A percentile compares a stretch with the other conserved stretches of the same genome.
phyloP scores from a whole-genome alignment of 805 yeast genomes.

The Zygosaccharomyces pseudorouxii region DNA sequence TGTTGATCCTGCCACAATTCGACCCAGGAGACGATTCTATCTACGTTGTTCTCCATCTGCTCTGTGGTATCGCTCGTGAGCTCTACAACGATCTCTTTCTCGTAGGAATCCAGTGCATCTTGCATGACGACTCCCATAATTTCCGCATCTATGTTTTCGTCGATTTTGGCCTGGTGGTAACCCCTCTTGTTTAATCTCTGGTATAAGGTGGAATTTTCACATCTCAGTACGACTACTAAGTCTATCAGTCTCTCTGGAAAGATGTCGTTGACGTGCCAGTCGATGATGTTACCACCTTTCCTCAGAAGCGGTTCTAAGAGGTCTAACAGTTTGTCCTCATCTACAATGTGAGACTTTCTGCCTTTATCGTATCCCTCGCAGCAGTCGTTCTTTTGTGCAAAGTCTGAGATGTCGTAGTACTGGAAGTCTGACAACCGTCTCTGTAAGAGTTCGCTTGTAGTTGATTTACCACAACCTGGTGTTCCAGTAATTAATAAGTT shows the following conservation, averaged over 20 bases:
- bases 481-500: constrained; percentile 93
- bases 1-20: constrained; percentile 67
- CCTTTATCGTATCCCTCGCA: constrained; percentile 82
- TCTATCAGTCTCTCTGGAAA: constrained; percentile 93
- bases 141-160: constrained; percentile 92
- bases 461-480: constrained; percentile 53
- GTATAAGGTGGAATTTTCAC: constrained; percentile 65
- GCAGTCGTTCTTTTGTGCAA: constrained; percentile 72
- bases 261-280: constrained; percentile 97
- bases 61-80: constrained; percentile 67
- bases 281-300: constrained; percentile 84
- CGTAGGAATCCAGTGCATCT: constrained; percentile 83
- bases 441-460: constrained; percentile 30
- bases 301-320: constrained; percentile 71
- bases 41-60: constrained; percentile 78
- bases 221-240: constrained; percentile 80
- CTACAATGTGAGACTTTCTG: constrained; percentile 82
- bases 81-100: constrained; percentile 75
- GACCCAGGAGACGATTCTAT: constrained; percentile 69
- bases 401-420: constrained; percentile 67
- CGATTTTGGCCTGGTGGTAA: constrained; percentile 75
- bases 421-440: constrained; percentile 37
- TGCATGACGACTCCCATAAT: constrained; percentile 88
- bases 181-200: constrained; percentile 75
- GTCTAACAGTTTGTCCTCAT: constrained; percentile 85